Base-by-base conservation (phyloP, 169 alveolate genomes). In the Babesia bovis region DNA sequence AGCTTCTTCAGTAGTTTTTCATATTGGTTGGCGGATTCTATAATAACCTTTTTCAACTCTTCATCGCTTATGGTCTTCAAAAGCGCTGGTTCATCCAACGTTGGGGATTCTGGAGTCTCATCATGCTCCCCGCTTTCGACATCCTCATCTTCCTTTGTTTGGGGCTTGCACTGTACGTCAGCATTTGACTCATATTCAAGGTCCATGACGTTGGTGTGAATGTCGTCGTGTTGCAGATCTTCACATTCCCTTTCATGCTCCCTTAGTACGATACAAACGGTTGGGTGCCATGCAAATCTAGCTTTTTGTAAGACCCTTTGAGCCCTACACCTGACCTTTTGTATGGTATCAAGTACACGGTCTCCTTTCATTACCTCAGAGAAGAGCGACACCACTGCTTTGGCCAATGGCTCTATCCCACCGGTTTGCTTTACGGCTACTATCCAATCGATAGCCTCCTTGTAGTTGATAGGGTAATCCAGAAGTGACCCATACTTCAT, bases 371-470 rank as follows among this genome's bases (percentile, higher is more conserved):
- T 12, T 13, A 19, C 50, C 2, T 32, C 47, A 0, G 40, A 3
- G 26, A 56, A 56, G 21, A 56, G 6, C 0, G 32, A 6, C 15
- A 21, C 49, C 1, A 56, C 47, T 1, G 66, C 66, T 4, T 9
- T 35, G 23, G 50, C 66, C 47, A 56, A 56, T n/a, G 17, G 30
- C 2, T 56, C 32, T 10, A 35, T 19, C 6, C 66, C 66, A 10
- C 66, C 66, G n/a, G 51, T 33, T 28, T 26, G 12, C 30, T 35
- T 56, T 5, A 56, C 28, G 2, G 47, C 44, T 49, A 35, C 49
- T 10, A 56, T 30, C 66, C 66, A 56, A 32, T 56, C 66, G 28
- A 56, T 5, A 32, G 66, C 66, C 47, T 56, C 47, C 30, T 56
- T 56, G 49, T 32, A 32, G 49, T 56, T 21, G 49, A 21, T 7